These are phyloP conservation scores for Calycina marina DNA, from an alignment of 2,329 filamentous ascomycete genomes.

Conservation along the genomic window DNA sequence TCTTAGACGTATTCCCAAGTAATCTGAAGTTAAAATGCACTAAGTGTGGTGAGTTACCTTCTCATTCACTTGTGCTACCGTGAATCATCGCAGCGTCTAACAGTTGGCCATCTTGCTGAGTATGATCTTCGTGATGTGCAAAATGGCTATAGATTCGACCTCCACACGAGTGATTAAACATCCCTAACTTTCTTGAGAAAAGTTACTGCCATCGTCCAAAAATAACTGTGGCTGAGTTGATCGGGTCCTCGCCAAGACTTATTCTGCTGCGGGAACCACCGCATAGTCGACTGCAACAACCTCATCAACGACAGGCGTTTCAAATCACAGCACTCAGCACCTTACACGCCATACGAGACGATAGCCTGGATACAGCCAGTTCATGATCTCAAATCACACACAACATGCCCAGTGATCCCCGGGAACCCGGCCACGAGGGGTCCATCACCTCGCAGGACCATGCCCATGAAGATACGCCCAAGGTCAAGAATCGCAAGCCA, in stretches of 20 bases:
- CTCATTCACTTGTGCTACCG: too few species aligned
- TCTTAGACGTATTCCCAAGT: too few species aligned
- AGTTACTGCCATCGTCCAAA: too few species aligned
- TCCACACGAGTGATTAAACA: too few species aligned
- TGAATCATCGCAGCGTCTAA: too few species aligned
- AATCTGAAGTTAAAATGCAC: too few species aligned
- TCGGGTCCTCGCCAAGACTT: neutral
- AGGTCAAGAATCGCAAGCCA: constrained; percentile 81
- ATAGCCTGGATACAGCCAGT: constrained; percentile 10
- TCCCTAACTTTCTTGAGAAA: too few species aligned
- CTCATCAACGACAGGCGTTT: constrained; percentile 2
- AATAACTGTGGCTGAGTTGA: constrained; percentile 2
- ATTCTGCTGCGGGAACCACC: neutral
- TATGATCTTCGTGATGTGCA: too few species aligned
- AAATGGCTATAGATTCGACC: too few species aligned
- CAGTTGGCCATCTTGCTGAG: too few species aligned
- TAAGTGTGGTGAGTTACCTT: too few species aligned
- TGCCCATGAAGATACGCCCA: constrained; percentile 44
- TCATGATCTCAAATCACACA: constrained; percentile 14
- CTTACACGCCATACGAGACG: constrained; percentile 3
- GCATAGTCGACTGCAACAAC: constrained; percentile 10
- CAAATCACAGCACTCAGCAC: constrained; percentile 4
- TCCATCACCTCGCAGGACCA: constrained; percentile 41
- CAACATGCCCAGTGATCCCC: constrained; percentile 20
- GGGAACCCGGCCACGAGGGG: constrained; percentile 24